Conservation (phyloP, 495 filamentous ascomycete genomes). For the Filosporella fistucella region DNA sequence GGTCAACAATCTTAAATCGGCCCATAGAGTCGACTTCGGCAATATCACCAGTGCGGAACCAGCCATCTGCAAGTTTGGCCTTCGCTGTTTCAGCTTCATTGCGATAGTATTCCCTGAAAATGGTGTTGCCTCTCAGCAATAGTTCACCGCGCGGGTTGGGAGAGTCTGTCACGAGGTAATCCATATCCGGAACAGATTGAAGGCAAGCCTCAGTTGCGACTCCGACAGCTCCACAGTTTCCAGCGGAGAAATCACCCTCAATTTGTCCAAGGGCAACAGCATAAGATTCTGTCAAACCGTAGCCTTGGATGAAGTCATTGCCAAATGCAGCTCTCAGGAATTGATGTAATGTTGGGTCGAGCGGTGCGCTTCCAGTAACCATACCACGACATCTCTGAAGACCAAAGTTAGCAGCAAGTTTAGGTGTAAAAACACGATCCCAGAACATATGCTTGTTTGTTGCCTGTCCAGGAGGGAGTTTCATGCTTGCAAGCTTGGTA, state of each 20-base stretch:
- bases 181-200: constrained; percentile 87
- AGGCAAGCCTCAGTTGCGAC: constrained; percentile 73
- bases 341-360: constrained; percentile 81
- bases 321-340: constrained; percentile 83
- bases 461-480: constrained; percentile 61
- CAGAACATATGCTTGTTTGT: constrained; percentile 82
- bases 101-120: constrained; percentile 85
- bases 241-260: constrained; percentile 62
- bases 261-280: constrained; percentile 68
- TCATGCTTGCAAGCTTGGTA: constrained; percentile 75
- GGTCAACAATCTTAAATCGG: constrained; percentile 90
- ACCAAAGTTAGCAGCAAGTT: constrained; percentile 77
- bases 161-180: constrained; percentile 85
- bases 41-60: constrained; percentile 96
- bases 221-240: constrained; percentile 75
- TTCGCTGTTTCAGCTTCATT: constrained; percentile 83
- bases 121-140: constrained; percentile 68
- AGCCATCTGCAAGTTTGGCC: constrained; percentile 80
- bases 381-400: constrained; percentile 68
- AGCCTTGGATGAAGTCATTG: constrained; percentile 82
- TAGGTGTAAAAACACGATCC: constrained; percentile 90
- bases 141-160: constrained; percentile 93
- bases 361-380: constrained; percentile 85
- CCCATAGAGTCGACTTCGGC: constrained; percentile 76
- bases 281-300: constrained; percentile 95